Conservation (phyloP, 208 protist species). For the Leptomonas pyrrhocoris region DNA sequence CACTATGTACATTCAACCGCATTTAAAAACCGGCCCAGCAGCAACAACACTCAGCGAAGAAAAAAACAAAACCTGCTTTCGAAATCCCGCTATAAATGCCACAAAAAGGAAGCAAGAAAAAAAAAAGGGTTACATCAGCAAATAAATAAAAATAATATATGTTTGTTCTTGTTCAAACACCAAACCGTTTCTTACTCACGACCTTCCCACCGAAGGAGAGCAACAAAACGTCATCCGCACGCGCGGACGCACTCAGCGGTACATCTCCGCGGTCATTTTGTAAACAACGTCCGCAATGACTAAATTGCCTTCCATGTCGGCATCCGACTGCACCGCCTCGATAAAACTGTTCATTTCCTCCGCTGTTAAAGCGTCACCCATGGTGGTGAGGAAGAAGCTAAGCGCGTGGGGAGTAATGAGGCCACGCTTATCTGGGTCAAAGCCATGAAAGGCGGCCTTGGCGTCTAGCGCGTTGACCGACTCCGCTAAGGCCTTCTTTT, state of each 20-base stretch:
- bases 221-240: not conserved
- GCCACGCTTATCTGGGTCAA: slow-evolving; percentile 94
- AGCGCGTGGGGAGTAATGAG: slow-evolving; percentile 93
- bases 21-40: too few species aligned
- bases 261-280: slow-evolving; percentile 87
- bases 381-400: slow-evolving; percentile 92
- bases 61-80: too few species aligned
- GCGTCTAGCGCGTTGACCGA: slow-evolving; percentile 76
- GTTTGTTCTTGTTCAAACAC: too few species aligned
- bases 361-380: slow-evolving; percentile 91
- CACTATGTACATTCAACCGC: too few species aligned
- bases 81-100: too few species aligned
- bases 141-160: too few species aligned
- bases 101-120: too few species aligned
- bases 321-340: slow-evolving; percentile 82
- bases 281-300: slow-evolving; percentile 73
- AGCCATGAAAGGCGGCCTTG: slow-evolving; percentile 91
- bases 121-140: too few species aligned
- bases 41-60: too few species aligned
- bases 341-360: slow-evolving; percentile 93
- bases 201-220: too few species aligned
- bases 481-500: slow-evolving; percentile 64
- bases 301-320: slow-evolving; percentile 91
- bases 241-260: slow-evolving; percentile 43
- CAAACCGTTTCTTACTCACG: too few species aligned